These are phyloP conservation scores for Trichoderma asperelloides DNA, from an alignment of 495 filamentous ascomycete genomes.

Conservation along the genomic window DNA sequence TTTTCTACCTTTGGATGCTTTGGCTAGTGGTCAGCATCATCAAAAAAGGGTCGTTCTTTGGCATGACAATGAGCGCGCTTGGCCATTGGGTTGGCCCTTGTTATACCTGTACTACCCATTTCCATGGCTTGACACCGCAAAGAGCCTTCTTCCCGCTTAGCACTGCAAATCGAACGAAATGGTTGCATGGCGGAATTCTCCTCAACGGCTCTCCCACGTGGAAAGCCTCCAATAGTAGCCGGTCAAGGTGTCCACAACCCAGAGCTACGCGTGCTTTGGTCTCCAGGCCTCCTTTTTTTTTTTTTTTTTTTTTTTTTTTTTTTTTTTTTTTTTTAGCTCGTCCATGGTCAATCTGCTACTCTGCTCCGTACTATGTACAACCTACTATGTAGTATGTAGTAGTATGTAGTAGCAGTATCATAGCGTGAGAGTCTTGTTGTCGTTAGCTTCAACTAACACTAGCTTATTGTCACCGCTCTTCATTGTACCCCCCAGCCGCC, in stretches of 20 bases:
- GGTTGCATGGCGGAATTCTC: background rate
- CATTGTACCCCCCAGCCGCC: background rate
- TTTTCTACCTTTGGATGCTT: background rate
- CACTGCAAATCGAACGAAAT: background rate
- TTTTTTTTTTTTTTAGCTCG: background rate
- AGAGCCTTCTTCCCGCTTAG: slow-evolving; percentile 3
- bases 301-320: background rate
- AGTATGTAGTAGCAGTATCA: background rate
- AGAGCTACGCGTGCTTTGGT: background rate
- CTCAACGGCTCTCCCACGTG: background rate
- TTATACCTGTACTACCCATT: background rate
- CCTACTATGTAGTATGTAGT: background rate
- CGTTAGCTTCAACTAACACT: background rate
- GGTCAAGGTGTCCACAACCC: background rate
- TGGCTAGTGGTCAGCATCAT: background rate
- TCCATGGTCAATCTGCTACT: background rate
- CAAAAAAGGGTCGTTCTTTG: background rate
- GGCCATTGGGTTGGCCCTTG: background rate
- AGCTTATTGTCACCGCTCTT: slow-evolving; percentile 3
- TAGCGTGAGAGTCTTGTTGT: background rate
- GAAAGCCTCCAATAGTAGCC: background rate
- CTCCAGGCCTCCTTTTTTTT: background rate
- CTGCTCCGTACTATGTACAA: background rate
- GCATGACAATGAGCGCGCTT: no score
- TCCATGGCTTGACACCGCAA: background rate